Evolutionary conservation across 1,284 basidiomycete genomes (phyloP).

Genomic region (Sporisorium iseilematis-ciliati): DNA sequence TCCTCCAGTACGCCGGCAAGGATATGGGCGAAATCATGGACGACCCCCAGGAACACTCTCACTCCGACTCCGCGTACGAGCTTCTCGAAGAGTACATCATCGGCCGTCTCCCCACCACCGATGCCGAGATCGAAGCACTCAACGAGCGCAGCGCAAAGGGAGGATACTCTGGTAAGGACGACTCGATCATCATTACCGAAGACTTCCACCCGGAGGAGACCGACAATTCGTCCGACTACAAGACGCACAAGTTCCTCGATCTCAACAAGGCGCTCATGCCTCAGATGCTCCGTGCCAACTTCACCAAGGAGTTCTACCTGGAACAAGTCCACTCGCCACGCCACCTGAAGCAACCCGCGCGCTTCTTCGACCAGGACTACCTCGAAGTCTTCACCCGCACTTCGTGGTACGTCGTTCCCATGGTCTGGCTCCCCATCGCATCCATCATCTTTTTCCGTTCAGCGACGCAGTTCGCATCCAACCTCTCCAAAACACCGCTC

Average conservation of each 20-base stretch:
- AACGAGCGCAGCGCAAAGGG: constrained; percentile 36
- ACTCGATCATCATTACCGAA: constrained; percentile 76
- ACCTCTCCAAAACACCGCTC: constrained; percentile 27
- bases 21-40: constrained; percentile 87
- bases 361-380: constrained; percentile 84
- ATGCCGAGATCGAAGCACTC: constrained; percentile 42
- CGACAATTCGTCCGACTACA: constrained; percentile 71
- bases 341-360: constrained; percentile 86
- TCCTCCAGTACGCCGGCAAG: constrained; percentile 80
- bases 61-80: constrained; percentile 90
- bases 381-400: constrained; percentile 91
- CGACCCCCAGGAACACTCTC: constrained; percentile 87
- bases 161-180: constrained; percentile 62
- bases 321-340: constrained; percentile 94
- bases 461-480: constrained; percentile 78
- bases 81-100: constrained; percentile 83
- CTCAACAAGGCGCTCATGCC: constrained; percentile 84
- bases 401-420: constrained; percentile 92
- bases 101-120: constrained; percentile 53
- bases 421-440: constrained; percentile 91
- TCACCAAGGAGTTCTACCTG: constrained; percentile 94
- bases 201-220: constrained; percentile 67
- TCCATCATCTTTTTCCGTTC: constrained; percentile 84
- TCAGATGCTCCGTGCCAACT: constrained; percentile 87
- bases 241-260: constrained; percentile 92